A percentile compares a stretch with the other conserved stretches of the same genome.
phyloP scores from a whole-genome alignment of 176 grass and related monocot genomes.

The Raddia guianensis region DNA sequence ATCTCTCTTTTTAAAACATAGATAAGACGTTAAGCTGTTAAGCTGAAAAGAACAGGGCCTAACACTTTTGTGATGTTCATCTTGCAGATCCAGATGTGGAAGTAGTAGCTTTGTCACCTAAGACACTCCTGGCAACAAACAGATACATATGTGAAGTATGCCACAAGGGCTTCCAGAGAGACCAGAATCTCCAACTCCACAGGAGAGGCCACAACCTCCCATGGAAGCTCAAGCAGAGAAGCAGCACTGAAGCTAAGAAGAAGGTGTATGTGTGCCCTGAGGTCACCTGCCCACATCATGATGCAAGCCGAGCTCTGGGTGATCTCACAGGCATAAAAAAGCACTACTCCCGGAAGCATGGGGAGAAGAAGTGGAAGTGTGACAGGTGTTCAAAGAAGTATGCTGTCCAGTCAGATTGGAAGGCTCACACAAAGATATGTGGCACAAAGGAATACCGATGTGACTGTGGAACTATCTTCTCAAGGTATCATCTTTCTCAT shows the following conservation, averaged over 20 bases:
- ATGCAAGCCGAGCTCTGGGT: constrained; percentile 50
- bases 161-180: constrained; percentile 70
- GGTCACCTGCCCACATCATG: constrained; percentile 60
- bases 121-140: constrained; percentile 62
- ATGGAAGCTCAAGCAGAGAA: constrained; percentile 77
- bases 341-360: constrained; percentile 68
- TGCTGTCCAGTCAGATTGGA: constrained; percentile 74
- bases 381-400: constrained; percentile 74
- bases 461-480: constrained; percentile 69
- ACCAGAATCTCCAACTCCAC: constrained; percentile 75
- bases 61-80: background rate
- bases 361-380: constrained; percentile 83
- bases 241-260: constrained; percentile 58
- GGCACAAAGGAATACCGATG: constrained; percentile 69
- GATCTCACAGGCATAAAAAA: constrained; percentile 75
- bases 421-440: constrained; percentile 74
- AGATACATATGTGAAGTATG: constrained; percentile 68
- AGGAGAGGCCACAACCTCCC: constrained; percentile 72
- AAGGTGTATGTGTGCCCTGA: constrained; percentile 65
- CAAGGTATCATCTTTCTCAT: constrained; percentile 50
- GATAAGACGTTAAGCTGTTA: too few relatives aligned
- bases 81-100: constrained; percentile 60
- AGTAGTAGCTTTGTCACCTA: constrained; percentile 64
- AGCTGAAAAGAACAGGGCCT: too few relatives aligned
- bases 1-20: too few relatives aligned